Conservation (phyloP, 768 basidiomycete species). For the Hortiboletus flavorubellus region DNA sequence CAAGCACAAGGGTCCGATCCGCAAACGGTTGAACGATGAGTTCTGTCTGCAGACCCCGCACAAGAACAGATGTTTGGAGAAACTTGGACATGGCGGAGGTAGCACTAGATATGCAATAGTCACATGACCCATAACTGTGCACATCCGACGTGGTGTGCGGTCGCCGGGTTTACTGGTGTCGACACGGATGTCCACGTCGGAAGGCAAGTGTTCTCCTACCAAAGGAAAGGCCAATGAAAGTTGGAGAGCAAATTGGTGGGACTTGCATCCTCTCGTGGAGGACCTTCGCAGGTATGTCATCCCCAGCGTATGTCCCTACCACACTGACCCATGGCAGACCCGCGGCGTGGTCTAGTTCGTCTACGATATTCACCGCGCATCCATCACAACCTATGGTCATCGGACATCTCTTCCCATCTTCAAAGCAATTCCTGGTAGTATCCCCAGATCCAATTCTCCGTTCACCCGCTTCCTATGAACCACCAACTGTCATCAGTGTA, state of each 20-base stretch:
- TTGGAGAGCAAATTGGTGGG: constrained; percentile 75
- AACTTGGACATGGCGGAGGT: constrained; percentile 20
- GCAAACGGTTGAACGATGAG: constrained; percentile 74
- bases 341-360: constrained; percentile 66
- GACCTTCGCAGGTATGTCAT: constrained; percentile 47
- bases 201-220: constrained; percentile 35
- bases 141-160: not conserved
- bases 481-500: constrained; percentile 60
- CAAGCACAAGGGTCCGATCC: constrained; percentile 79
- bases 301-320: not conserved
- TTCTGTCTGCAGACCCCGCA: constrained; percentile 65
- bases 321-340: constrained; percentile 44
- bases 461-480: constrained; percentile 49
- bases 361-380: constrained; percentile 67
- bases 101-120: not conserved
- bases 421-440: constrained; percentile 57
- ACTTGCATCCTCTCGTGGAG: constrained; percentile 60
- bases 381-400: constrained; percentile 56
- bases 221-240: constrained; percentile 53
- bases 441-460: constrained; percentile 50
- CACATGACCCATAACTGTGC: not conserved
- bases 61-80: constrained; percentile 44
- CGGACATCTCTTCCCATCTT: constrained; percentile 67
- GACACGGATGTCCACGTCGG: constrained; percentile 23
- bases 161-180: not conserved